phyloP scores from a whole-genome alignment of 1,284 basidiomycete species.

The Sporisorium scitamineum region DNA sequence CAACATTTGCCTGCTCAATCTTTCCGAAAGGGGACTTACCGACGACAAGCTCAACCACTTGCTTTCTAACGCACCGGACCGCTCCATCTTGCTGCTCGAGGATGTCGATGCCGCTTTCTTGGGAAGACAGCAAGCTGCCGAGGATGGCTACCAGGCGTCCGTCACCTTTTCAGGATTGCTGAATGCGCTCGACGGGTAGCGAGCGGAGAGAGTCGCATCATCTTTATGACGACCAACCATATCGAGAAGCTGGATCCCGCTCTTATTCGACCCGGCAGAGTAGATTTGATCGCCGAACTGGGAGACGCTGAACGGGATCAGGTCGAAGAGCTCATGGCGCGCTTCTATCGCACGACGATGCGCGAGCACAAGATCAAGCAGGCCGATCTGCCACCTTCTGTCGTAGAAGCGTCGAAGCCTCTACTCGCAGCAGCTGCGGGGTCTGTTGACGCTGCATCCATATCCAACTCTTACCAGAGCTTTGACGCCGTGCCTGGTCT shows the following conservation, averaged over 20 bases:
- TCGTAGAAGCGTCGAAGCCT: slow-evolving; percentile 27
- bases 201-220: slow-evolving; percentile 88
- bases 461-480: slow-evolving; percentile 18
- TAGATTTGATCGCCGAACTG: slow-evolving; percentile 86
- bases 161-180: slow-evolving; percentile 98
- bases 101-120: slow-evolving; percentile 98
- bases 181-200: slow-evolving; percentile 98
- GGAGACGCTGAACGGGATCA: slow-evolving; percentile 89
- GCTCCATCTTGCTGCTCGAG: slow-evolving; percentile 92
- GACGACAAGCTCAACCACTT: slow-evolving; percentile 97
- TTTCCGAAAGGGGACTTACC: slow-evolving; percentile 93
- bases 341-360: slow-evolving; percentile 77
- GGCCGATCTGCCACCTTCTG: slow-evolving; percentile 12
- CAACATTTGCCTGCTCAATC: slow-evolving; percentile 95
- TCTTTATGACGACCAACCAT: slow-evolving; percentile 99
- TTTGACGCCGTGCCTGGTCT: slow-evolving; percentile 29
- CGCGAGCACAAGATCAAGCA: slow-evolving; percentile 35
- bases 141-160: slow-evolving; percentile 71
- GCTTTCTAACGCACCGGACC: slow-evolving; percentile 90
- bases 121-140: slow-evolving; percentile 49
- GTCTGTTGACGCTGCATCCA: slow-evolving; percentile 3
- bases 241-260: slow-evolving; percentile 79
- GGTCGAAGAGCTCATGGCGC: slow-evolving; percentile 81
- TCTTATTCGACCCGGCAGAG: slow-evolving; percentile 91
- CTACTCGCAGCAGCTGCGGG: slow-evolving; percentile 18